phyloP scores from a whole-genome alignment of 1,284 basidiomycete genomes.

The Heimioporus retisporus region DNA sequence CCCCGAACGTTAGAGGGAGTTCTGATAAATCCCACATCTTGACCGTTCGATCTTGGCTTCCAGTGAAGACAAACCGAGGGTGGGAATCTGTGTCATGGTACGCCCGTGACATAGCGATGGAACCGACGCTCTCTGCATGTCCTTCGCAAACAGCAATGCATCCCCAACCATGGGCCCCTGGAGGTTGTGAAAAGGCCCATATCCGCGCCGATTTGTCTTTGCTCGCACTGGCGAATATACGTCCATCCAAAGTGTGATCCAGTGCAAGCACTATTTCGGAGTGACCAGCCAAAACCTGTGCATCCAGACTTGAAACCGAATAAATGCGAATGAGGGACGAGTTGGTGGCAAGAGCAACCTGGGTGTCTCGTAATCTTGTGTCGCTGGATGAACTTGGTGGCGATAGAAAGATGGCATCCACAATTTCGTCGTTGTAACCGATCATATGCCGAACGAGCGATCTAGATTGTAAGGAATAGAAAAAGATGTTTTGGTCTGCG shows the following conservation, averaged over 20 bases:
- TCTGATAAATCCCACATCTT: slow-evolving; percentile 96
- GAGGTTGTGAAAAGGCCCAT: slow-evolving; percentile 71
- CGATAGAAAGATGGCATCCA: slow-evolving; percentile 87
- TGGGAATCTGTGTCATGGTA: slow-evolving; percentile 34
- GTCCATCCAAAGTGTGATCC: slow-evolving; percentile 74
- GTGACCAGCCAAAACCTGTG: slow-evolving; percentile 89
- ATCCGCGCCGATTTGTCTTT: slow-evolving; percentile 93
- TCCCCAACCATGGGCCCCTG: slow-evolving; percentile 58
- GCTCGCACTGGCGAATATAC: slow-evolving; percentile 89
- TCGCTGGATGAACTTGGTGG: slow-evolving; percentile 38
- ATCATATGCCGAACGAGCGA: slow-evolving; percentile 87
- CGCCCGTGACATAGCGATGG: slow-evolving; percentile 80
- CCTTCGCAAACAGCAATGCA: slow-evolving; percentile 94
- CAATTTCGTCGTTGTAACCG: slow-evolving; percentile 99
- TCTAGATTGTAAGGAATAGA: slow-evolving; percentile 78
- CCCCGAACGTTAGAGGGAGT: slow-evolving; percentile 48
- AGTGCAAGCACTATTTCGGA: slow-evolving; percentile 93
- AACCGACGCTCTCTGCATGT: slow-evolving; percentile 95
- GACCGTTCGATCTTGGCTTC: slow-evolving; percentile 96
- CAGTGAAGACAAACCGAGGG: slow-evolving; percentile 87
- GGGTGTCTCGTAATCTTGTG: slow-evolving; percentile 61
- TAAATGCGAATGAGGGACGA: slow-evolving; percentile 94
- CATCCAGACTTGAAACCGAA: slow-evolving; percentile 77
- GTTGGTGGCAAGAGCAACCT: slow-evolving; percentile 96
- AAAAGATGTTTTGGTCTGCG: slow-evolving; percentile 97